These are phyloP conservation scores for Straminergon stramineum DNA, from an alignment of 225 moss, liverwort and hornwort genomes.

Conservation along the genomic window DNA sequence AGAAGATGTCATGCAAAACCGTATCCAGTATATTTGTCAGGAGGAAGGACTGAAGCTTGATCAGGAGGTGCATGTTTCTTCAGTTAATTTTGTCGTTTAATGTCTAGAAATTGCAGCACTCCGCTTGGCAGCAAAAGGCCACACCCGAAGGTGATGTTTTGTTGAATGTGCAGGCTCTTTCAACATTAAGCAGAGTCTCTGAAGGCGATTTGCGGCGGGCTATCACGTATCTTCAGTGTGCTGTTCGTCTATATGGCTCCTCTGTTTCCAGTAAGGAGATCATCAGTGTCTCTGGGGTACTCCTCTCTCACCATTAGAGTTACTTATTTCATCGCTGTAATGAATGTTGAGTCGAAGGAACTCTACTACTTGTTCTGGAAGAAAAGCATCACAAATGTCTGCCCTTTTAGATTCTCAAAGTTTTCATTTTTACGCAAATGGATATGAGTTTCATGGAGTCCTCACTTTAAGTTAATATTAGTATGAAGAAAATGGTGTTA, in stretches of 20 bases:
- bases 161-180: slow-evolving; percentile 37
- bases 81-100: background rate
- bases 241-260: slow-evolving; percentile 85
- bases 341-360: background rate
- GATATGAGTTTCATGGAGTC: background rate
- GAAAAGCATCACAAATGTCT: background rate
- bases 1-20: slow-evolving; percentile 78
- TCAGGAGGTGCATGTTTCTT: slow-evolving; percentile 37
- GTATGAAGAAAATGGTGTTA: background rate
- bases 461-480: background rate
- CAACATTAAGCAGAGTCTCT: slow-evolving; percentile 72
- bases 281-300: slow-evolving; percentile 81
- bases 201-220: slow-evolving; percentile 94
- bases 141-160: background rate
- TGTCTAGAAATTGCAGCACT: background rate
- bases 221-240: slow-evolving; percentile 89
- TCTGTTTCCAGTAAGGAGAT: slow-evolving; percentile 70
- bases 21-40: slow-evolving; percentile 73
- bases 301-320: background rate
- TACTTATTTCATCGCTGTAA: background rate
- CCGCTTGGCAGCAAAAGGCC: background rate
- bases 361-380: background rate
- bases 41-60: slow-evolving; percentile 78
- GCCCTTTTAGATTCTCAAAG: background rate
- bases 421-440: background rate